Percentiles rank a stretch among this genome's conserved stretches.
These are phyloP conservation scores for Cephalotrichum gorgonifer DNA, from an alignment of 2,329 filamentous ascomycete species.

Conservation along the genomic window DNA sequence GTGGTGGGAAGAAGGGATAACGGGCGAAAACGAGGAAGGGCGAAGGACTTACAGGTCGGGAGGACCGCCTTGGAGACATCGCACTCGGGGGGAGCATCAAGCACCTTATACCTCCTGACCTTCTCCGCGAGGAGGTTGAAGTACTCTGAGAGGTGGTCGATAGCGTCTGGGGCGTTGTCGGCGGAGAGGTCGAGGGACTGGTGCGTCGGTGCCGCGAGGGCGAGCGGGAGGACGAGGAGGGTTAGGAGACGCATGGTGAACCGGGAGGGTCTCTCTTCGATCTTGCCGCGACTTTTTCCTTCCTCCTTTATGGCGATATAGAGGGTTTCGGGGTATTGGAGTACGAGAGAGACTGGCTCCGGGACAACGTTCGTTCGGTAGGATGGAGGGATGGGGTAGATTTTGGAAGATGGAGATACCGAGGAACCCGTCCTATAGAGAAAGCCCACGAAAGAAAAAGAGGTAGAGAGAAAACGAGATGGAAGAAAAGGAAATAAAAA, in stretches of 20 bases:
- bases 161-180: constrained; percentile 23
- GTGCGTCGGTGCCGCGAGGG: constrained; percentile 33
- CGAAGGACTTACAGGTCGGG: constrained; percentile 30
- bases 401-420: background rate
- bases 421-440: background rate
- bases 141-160: constrained; percentile 45
- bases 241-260: constrained; percentile 40
- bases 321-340: no score
- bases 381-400: background rate
- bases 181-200: constrained; percentile 28
- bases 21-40: background rate
- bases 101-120: constrained; percentile 34
- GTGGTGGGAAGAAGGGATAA: constrained; percentile 8
- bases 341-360: no score
- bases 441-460: background rate
- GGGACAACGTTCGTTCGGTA: no score
- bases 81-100: constrained; percentile 34
- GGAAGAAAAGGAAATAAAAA: background rate
- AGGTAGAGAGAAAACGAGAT: constrained; percentile 6
- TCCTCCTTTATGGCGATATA: background rate
- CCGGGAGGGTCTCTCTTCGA: background rate
- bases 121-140: constrained; percentile 50
- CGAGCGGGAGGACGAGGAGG: constrained; percentile 33
- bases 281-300: background rate
- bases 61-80: constrained; percentile 42